phyloP scores from a whole-genome alignment of 768 basidiomycete genomes.

The Termitomyces sp. region DNA sequence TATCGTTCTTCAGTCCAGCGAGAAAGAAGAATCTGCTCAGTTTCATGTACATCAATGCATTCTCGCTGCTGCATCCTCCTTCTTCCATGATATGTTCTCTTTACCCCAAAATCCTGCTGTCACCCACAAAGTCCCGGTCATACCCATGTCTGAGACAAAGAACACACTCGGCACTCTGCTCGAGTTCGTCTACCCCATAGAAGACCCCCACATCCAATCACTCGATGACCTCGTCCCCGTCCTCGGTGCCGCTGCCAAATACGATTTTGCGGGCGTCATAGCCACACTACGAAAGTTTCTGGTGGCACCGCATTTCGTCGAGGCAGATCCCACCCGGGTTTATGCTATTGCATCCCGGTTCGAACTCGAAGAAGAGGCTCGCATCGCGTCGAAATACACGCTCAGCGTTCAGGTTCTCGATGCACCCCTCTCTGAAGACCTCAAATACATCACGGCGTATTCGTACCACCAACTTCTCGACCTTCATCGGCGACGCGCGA shows the following conservation, averaged over 20 bases:
- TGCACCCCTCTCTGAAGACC: slow-evolving; percentile 58
- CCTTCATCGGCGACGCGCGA: slow-evolving; percentile 54
- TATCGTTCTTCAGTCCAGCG: slow-evolving; percentile 46
- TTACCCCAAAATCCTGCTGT: slow-evolving; percentile 46
- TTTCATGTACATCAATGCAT: slow-evolving; percentile 65
- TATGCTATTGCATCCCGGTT: slow-evolving; percentile 71
- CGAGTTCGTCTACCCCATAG: slow-evolving; percentile 61
- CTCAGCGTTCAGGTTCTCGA: slow-evolving; percentile 53
- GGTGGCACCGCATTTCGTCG: slow-evolving; percentile 47
- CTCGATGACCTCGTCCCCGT: slow-evolving; percentile 54
- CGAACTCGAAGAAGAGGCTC: slow-evolving; percentile 62
- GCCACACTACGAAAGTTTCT: slow-evolving; percentile 50
- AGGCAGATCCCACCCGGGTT: slow-evolving; percentile 53
- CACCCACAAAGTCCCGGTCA: slow-evolving; percentile 35
- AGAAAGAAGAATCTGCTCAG: slow-evolving; percentile 35
- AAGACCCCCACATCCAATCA: slow-evolving; percentile 47
- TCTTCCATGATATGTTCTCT: slow-evolving; percentile 69
- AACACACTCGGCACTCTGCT: slow-evolving; percentile 48
- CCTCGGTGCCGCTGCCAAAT: slow-evolving; percentile 59
- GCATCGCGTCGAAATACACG: slow-evolving; percentile 58
- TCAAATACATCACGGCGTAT: slow-evolving; percentile 65
- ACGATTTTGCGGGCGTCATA: slow-evolving; percentile 53
- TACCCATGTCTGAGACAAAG: slow-evolving; percentile 55
- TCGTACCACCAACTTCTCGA: slow-evolving; percentile 64
- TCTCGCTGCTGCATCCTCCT: slow-evolving; percentile 61